Evolutionary conservation across 1,139 yeast genomes (phyloP).

Genomic region (Nadsonia commutata): DNA sequence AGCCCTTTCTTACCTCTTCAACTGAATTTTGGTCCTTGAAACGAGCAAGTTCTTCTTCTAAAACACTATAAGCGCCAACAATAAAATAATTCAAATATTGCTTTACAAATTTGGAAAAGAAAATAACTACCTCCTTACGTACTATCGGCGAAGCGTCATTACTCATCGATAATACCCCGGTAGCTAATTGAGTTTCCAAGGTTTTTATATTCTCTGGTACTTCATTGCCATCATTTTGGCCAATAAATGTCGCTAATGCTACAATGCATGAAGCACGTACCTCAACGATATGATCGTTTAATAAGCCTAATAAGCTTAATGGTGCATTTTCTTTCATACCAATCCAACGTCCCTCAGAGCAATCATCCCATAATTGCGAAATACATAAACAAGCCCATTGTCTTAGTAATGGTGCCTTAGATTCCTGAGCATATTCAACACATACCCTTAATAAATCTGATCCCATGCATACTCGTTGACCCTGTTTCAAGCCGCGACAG

Average conservation of each 20-base stretch:
- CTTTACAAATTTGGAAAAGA: conserved; percentile 58
- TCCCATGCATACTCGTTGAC: conserved; percentile 68
- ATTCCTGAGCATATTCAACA: conserved; percentile 46
- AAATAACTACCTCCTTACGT: conserved; percentile 68
- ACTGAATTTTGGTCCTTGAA: conserved; percentile 46
- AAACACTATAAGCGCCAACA: conserved; percentile 75
- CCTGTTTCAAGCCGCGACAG: conserved; percentile 63
- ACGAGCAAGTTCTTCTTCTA: conserved; percentile 65
- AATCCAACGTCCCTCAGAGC: conserved; percentile 64
- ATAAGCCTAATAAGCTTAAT: conserved; percentile 38
- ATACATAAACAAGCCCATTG: conserved; percentile 84
- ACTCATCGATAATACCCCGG: conserved; percentile 33
- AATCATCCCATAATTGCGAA: conserved; percentile 61
- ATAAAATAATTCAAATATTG: conserved; percentile 62
- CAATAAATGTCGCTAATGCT: conserved; percentile 58
- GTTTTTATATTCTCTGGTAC: conserved; percentile 23
- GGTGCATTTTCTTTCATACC: conserved; percentile 54
- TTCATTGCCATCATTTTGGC: conserved; percentile 24
- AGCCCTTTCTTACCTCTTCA: conserved; percentile 30
- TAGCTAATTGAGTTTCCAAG: conserved; percentile 31
- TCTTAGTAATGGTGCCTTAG: conserved; percentile 73
- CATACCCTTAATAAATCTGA: conserved; percentile 59
- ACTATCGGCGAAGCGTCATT: conserved; percentile 88
- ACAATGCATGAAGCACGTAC: conserved; percentile 75
- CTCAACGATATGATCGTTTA: conserved; percentile 88